A percentile compares a stretch with the other conserved stretches of the same genome.
Evolutionary conservation across 768 basidiomycete species (phyloP).

Genomic region (Boletus vinaceobasis): DNA sequence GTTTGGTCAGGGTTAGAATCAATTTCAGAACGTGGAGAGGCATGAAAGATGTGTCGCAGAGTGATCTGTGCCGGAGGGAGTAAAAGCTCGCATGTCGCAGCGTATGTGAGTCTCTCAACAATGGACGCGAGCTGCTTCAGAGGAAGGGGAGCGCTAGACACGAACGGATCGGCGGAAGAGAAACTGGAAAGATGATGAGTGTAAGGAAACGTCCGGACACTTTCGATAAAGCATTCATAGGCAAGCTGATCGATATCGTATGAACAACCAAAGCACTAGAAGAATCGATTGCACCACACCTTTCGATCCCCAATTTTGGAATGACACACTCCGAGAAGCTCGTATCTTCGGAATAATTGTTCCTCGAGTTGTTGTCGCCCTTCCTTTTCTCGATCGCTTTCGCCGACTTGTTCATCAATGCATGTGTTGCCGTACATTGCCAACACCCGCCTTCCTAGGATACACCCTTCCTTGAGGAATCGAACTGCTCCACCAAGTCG

Average conservation of each 20-base stretch:
- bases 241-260: constrained; percentile 44
- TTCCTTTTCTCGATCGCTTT: constrained; percentile 33
- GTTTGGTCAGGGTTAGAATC: background rate
- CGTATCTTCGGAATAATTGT: constrained; percentile 71
- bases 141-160: constrained; percentile 33
- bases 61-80: constrained; percentile 50
- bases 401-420: constrained; percentile 10
- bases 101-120: constrained; percentile 63
- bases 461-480: constrained; percentile 63
- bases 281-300: constrained; percentile 40
- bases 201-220: constrained; percentile 56
- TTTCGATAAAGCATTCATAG: constrained; percentile 51
- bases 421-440: constrained; percentile 16
- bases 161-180: constrained; percentile 32
- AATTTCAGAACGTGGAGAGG: background rate
- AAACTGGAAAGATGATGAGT: constrained; percentile 19
- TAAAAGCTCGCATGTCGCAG: constrained; percentile 65
- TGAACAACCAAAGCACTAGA: background rate
- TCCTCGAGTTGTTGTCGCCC: constrained; percentile 59
- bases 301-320: constrained; percentile 73
- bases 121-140: constrained; percentile 57
- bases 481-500: constrained; percentile 61
- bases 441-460: constrained; percentile 49
- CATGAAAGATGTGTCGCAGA: constrained; percentile 25
- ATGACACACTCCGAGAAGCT: constrained; percentile 76